Evolutionary conservation across 768 basidiomycete genomes (phyloP), one percentile per base, ranked within the genome.

Genomic region (Termitomyces heimii): DNA sequence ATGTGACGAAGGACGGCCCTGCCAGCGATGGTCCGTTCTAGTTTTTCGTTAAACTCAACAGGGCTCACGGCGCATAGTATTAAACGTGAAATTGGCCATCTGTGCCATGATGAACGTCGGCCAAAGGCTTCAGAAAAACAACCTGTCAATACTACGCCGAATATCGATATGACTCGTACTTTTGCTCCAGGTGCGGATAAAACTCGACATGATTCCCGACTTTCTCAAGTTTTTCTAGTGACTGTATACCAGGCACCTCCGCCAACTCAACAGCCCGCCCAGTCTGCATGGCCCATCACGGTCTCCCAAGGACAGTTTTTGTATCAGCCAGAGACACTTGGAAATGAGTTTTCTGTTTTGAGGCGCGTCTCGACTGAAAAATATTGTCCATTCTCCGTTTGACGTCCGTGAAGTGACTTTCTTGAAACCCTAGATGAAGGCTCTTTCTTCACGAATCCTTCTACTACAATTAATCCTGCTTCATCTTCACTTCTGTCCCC

Each of bases 11-110:
- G 89, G 89, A 18, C 76, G 89, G 37, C 94, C 94, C 16, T 97
- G 95, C 70, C 89, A 94, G 65, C 84, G 95, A 63, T 96, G 94
- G 94, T 94, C 68, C 70, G 90, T 77, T n/a, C 53, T 59, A 43
- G 26, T 44, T 60, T 62, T 55, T 58, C 52, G 13, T 43, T 24
- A 24, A 24, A 43, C 50, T 28, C 29, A 1, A 35, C 10, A 31
- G 29, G 34, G 12, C 40, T 53, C 37, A 42, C 55, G 58, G 53
- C 26, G 16, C 31, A 49, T 64, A 95, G 94, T 66, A 92, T 98
- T 65, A 98, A 98, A 71, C 85, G 96, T 39, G 95, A 98, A 71
- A 98, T 98, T 59, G 92, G 93, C 0, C 93, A 97, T 73, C 77
- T 96, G 14, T 97, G 94, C 66, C 89, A 92, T 63, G 95, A 96